phyloP scores from a whole-genome alignment of 208 protist genomes.

The Leishmania mexicana region DNA sequence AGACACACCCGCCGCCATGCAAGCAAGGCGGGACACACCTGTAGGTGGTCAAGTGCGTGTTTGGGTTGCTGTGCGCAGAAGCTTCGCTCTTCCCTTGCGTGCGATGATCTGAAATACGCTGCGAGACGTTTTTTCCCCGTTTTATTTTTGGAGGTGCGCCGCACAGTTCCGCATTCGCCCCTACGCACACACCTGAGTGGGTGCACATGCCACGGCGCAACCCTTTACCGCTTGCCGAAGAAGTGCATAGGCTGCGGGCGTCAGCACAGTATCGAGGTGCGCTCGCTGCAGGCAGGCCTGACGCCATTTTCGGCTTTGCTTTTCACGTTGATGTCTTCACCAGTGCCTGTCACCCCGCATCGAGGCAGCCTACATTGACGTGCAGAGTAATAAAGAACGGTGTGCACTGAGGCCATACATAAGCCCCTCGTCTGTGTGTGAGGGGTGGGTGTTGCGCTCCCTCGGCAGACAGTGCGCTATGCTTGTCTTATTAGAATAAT shows the following conservation, averaged over 20 bases:
- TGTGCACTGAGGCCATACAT: not conserved
- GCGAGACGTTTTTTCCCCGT: not conserved
- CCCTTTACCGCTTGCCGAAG: not conserved
- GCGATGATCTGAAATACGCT: not conserved
- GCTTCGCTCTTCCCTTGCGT: not conserved
- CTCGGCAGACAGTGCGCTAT: slow-evolving; percentile 1
- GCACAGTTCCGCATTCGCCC: not conserved
- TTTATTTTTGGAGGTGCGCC: not conserved
- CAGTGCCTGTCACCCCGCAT: not conserved
- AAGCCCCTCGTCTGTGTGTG: not conserved
- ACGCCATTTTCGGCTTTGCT: too few relatives aligned
- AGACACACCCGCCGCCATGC: not conserved
- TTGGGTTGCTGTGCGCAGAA: not conserved
- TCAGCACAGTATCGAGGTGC: not conserved
- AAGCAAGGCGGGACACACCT: not conserved
- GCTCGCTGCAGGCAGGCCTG: not conserved
- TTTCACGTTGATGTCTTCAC: not conserved
- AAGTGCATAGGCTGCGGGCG: not conserved
- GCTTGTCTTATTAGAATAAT: not conserved
- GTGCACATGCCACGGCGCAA: not conserved
- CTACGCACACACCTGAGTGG: not conserved
- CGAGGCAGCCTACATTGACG: not conserved
- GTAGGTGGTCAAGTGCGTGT: not conserved
- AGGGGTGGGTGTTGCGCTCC: not conserved
- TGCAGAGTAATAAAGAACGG: not conserved